These are phyloP conservation scores for Arabidopsis hybrid DNA, from an alignment of 441 rosid genomes.

Conservation along the genomic window DNA sequence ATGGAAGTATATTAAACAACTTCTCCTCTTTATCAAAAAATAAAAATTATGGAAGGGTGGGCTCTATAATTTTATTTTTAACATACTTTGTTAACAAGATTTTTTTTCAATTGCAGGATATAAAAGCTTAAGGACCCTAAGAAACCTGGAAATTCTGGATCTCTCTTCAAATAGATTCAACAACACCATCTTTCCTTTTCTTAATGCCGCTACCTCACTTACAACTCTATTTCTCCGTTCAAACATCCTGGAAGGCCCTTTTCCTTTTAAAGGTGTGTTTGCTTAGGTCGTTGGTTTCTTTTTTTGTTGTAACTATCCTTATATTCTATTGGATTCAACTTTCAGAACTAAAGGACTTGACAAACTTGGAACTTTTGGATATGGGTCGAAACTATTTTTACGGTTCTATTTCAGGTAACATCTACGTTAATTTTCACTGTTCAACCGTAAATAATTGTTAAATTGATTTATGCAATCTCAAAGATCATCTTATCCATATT, in stretches of 20 bases:
- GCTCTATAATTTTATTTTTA: too few species aligned
- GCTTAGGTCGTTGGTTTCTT: background rate
- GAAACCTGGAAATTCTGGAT: slow-evolving; percentile 19
- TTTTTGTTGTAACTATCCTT: background rate
- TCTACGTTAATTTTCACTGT: background rate
- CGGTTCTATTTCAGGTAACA: background rate
- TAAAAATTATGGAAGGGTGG: too few species aligned
- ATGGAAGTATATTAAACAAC: background rate
- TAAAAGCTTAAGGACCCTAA: slow-evolving; percentile 23
- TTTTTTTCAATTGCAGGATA: slow-evolving; percentile 2
- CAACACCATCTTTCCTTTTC: slow-evolving; percentile 22
- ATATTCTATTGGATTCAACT: background rate
- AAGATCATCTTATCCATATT: background rate
- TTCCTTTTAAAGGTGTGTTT: slow-evolving; percentile 5
- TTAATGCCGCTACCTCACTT: slow-evolving; percentile 32
- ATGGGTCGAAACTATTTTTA: background rate
- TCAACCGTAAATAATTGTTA: background rate
- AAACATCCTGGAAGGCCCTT: background rate
- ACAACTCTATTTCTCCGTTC: background rate
- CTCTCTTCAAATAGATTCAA: background rate
- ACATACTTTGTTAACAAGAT: background rate
- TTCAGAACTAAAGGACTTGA: slow-evolving; percentile 24
- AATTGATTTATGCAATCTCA: background rate
- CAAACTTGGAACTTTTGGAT: slow-evolving; percentile 18
- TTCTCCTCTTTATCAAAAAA: too few species aligned